Base-by-base conservation (phyloP, 2,329 filamentous ascomycete genomes). In the Rosellinia necatrix region DNA sequence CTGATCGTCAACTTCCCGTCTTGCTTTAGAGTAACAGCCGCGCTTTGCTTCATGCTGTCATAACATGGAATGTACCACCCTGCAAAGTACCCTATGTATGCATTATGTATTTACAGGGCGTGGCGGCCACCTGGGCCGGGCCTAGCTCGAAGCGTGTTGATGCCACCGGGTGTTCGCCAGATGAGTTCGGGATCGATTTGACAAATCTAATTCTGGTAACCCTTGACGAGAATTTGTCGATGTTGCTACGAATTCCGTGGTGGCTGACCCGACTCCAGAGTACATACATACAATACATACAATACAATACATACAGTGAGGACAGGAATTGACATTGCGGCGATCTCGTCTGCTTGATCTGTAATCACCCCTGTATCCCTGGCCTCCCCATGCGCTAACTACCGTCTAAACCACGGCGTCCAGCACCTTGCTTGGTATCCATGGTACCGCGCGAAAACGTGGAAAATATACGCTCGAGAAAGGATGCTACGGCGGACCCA, bases 211-310 rank as follows among this genome's bases (percentile, higher is more conserved):
- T 24, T 55, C 46, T 17, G 22, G 32, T 32, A 21, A 51, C 46
- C 43, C 49, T 50, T 30, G 57, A 46, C 43, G 17, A 13, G 42
- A 22, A 48, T 55, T 50, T 58, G 51, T 55, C 40, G 44, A 50
- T 44, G 46, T 17, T 46, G n/a, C n/a, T n/a, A n/a, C n/a, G n/a
- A n/a, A n/a, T n/a, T n/a, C n/a, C 7, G 47, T 48, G 46, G 53
- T 41, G 58, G 54, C 54, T 60, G 54, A 53, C 29, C 49, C 54
- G n/a, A n/a, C n/a, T n/a, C n/a, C n/a, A n/a, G n/a, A n/a, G n/a
- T n/a, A n/a, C n/a, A n/a, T n/a, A n/a, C n/a, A n/a, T n/a, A n/a
- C n/a, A n/a, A n/a, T n/a, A n/a, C n/a, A n/a, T n/a, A n/a, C n/a
- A n/a, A n/a, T n/a, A n/a, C n/a, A n/a, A n/a, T n/a, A n/a, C n/a